These are phyloP conservation scores for Acidiella bohemica DNA, from an alignment of 495 filamentous ascomycete species.

Conservation along the genomic window DNA sequence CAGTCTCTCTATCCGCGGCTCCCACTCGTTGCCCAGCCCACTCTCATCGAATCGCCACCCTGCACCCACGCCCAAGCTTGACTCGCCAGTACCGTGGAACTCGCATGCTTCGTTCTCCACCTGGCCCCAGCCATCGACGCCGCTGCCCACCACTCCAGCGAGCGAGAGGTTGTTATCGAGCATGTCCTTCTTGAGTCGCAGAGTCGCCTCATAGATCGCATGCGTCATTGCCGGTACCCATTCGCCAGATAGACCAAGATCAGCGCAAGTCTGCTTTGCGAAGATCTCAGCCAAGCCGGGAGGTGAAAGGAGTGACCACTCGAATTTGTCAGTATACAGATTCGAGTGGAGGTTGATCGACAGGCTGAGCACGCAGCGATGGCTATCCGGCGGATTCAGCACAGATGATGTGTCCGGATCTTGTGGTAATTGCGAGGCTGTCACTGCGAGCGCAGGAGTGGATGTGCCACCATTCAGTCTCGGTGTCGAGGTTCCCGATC, in stretches of 20 bases:
- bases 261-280: constrained; percentile 80
- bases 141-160: constrained; percentile 33
- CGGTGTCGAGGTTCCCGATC: constrained; percentile 35
- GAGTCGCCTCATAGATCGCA: constrained; percentile 89
- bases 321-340: constrained; percentile 93
- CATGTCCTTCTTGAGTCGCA: constrained; percentile 89
- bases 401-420: constrained; percentile 33
- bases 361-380: constrained; percentile 77
- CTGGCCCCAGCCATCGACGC: constrained; percentile 49
- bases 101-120: constrained; percentile 83
- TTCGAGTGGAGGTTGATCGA: constrained; percentile 87
- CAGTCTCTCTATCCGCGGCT: constrained; percentile 77
- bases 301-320: constrained; percentile 92
- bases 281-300: constrained; percentile 85
- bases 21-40: constrained; percentile 81
- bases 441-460: constrained; percentile 25
- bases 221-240: constrained; percentile 91
- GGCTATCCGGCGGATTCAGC: constrained; percentile 76
- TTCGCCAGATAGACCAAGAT: constrained; percentile 77
- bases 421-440: constrained; percentile 35
- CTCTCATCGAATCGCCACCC: constrained; percentile 94
- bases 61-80: constrained; percentile 43
- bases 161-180: constrained; percentile 77
- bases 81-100: constrained; percentile 17
- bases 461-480: constrained; percentile 35